These are phyloP conservation scores for Limonium bicolor DNA, from an alignment of 148 eudicot species.

Conservation along the genomic window DNA sequence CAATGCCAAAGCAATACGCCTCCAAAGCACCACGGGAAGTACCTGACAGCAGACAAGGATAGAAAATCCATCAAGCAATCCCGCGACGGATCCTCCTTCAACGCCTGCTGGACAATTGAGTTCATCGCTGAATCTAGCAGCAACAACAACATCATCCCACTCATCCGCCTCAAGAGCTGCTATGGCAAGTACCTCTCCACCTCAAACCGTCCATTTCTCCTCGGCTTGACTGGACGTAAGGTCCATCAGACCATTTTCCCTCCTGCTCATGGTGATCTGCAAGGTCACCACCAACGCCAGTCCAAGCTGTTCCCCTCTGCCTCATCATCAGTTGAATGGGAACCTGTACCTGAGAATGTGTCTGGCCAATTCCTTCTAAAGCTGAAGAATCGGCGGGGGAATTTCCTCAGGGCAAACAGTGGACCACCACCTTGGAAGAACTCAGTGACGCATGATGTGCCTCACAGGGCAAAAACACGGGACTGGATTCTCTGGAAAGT, in stretches of 20 bases:
- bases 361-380: constrained; percentile 24
- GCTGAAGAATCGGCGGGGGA: constrained; percentile 24
- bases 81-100: constrained; percentile 24
- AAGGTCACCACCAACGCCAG: no score
- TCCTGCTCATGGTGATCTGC: background rate
- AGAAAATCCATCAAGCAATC: constrained; percentile 33
- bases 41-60: constrained; percentile 34
- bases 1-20: constrained; percentile 31
- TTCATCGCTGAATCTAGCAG: constrained; percentile 10
- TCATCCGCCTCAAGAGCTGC: constrained; percentile 44
- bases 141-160: constrained; percentile 7
- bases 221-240: constrained; percentile 75
- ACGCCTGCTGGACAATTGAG: constrained; percentile 46
- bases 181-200: constrained; percentile 43
- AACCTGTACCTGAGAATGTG: constrained; percentile 46
- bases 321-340: constrained; percentile 36
- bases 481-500: constrained; percentile 31
- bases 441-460: constrained; percentile 52
- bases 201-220: constrained; percentile 34
- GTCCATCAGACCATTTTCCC: constrained; percentile 23
- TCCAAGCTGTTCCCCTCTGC: no score
- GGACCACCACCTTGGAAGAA: constrained; percentile 64
- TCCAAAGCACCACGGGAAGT: constrained; percentile 35
- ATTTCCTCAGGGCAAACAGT: constrained; percentile 47
- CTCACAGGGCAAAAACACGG: constrained; percentile 30